Conservation (phyloP, 2,329 filamentous ascomycete species). For the Coleophoma cylindrospora region DNA sequence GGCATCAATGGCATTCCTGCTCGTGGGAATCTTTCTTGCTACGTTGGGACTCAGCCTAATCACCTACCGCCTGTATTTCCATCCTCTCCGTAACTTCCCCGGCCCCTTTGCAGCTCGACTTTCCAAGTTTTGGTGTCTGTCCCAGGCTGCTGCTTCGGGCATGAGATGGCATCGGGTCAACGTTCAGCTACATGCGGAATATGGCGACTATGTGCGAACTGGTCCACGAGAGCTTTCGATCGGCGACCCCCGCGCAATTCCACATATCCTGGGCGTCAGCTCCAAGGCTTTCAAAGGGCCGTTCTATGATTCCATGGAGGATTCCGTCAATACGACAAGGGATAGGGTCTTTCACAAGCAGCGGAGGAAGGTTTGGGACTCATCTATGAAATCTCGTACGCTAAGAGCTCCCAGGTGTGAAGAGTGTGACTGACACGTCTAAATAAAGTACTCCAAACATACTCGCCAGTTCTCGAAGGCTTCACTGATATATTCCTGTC, state of each 20-base stretch:
- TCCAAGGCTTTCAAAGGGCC: constrained; percentile 25
- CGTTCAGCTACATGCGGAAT: constrained; percentile 25
- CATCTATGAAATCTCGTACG: constrained; percentile 1
- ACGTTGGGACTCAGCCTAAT: constrained; percentile 21
- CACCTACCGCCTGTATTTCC: constrained; percentile 28
- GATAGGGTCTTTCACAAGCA: constrained; percentile 18
- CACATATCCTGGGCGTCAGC: constrained; percentile 32
- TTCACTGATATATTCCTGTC: constrained; percentile 27
- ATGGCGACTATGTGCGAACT: constrained; percentile 29
- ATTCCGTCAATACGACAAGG: constrained; percentile 32
- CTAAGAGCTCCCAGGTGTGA: background rate
- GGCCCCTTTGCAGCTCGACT: constrained; percentile 28
- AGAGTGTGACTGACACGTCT: background rate
- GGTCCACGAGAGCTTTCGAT: constrained; percentile 30
- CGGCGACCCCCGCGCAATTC: constrained; percentile 17
- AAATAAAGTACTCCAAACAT: background rate
- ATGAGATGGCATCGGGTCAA: constrained; percentile 23
- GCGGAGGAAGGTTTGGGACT: constrained; percentile 17
- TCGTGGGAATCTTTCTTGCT: background rate
- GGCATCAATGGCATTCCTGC: background rate
- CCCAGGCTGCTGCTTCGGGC: constrained; percentile 9
- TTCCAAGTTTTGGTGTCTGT: constrained; percentile 24
- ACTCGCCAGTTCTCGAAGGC: background rate
- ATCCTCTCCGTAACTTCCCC: constrained; percentile 28
- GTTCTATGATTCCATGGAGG: constrained; percentile 19